phyloP scores from a whole-genome alignment of 2,329 filamentous ascomycete species.

The Lizonia empirigonia region DNA sequence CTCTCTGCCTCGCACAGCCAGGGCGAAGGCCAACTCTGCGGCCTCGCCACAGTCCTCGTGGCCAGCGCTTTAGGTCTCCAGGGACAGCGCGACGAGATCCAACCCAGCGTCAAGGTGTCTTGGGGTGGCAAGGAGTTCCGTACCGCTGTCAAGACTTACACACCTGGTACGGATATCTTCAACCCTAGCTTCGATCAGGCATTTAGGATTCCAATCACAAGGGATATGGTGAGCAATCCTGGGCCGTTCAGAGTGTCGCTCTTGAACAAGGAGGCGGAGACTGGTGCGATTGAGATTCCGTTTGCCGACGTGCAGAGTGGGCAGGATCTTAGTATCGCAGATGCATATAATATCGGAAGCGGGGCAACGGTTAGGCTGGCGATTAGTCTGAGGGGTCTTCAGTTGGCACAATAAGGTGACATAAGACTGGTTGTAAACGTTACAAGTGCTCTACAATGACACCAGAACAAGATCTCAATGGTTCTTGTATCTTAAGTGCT shows the following conservation, averaged over 20 bases:
- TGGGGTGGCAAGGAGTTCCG: slow-evolving; percentile 52
- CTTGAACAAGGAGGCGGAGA: slow-evolving; percentile 37
- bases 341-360: slow-evolving; percentile 34
- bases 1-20: slow-evolving; percentile 39
- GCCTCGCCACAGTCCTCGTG: slow-evolving; percentile 53
- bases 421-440: too few relatives aligned
- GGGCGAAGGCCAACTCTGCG: slow-evolving; percentile 43
- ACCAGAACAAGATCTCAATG: too few relatives aligned
- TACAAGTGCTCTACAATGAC: too few relatives aligned
- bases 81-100: slow-evolving; percentile 52
- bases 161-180: slow-evolving; percentile 55
- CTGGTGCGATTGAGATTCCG: slow-evolving; percentile 32
- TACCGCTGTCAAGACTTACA: slow-evolving; percentile 52
- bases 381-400: slow-evolving; percentile 33
- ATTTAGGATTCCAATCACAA: slow-evolving; percentile 52
- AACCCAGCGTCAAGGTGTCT: slow-evolving; percentile 54
- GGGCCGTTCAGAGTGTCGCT: slow-evolving; percentile 34
- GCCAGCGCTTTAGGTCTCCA: slow-evolving; percentile 52
- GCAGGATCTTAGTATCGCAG: slow-evolving; percentile 26
- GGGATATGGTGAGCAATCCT: slow-evolving; percentile 32
- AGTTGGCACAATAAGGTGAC: slow-evolving; percentile 23
- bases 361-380: slow-evolving; percentile 32
- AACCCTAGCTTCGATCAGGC: slow-evolving; percentile 56
- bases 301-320: slow-evolving; percentile 35
- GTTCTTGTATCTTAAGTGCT: too few relatives aligned